Evolutionary conservation across 495 filamentous ascomycete genomes (phyloP).

Genomic region (Penicillium argentinense): DNA sequence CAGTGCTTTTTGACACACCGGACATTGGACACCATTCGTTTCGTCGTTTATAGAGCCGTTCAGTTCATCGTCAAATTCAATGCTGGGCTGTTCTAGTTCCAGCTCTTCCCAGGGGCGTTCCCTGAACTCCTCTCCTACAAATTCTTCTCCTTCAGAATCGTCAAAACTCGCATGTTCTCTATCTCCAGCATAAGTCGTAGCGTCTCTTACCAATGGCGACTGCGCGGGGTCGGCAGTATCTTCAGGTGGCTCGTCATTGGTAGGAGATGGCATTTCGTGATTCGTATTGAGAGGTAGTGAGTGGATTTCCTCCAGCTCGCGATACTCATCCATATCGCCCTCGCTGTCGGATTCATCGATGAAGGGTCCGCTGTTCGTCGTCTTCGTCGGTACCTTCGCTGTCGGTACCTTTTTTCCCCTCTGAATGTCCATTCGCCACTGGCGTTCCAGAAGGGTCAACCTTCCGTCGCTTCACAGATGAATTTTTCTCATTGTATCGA

Average conservation of each 20-base stretch:
- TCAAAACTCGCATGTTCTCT: conserved; percentile 68
- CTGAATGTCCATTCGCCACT: conserved; percentile 9
- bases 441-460: conserved; percentile 28
- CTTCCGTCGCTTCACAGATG: conserved; percentile 41
- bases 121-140: conserved; percentile 44
- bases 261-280: conserved; percentile 6
- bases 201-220: conserved; percentile 54
- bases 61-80: conserved; percentile 20
- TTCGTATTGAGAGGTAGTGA: not conserved
- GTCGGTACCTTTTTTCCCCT: conserved; percentile 7
- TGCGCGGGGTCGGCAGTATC: conserved; percentile 34
- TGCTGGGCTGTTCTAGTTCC: not conserved
- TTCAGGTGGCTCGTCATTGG: conserved; percentile 47
- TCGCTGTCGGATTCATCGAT: conserved; percentile 69
- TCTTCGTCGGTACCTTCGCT: conserved; percentile 6
- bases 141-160: conserved; percentile 56
- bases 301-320: conserved; percentile 17
- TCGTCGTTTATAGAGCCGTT: conserved; percentile 30
- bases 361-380: conserved; percentile 52
- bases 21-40: conserved; percentile 60
- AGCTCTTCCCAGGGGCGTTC: conserved; percentile 29
- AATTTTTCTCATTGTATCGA: conserved; percentile 30
- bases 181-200: conserved; percentile 55
- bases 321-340: conserved; percentile 42
- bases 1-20: conserved; percentile 70